Evolutionary conservation across 371 early-diverging fungal species (phyloP).

Genomic region (Choanephora cucurbitarum): DNA sequence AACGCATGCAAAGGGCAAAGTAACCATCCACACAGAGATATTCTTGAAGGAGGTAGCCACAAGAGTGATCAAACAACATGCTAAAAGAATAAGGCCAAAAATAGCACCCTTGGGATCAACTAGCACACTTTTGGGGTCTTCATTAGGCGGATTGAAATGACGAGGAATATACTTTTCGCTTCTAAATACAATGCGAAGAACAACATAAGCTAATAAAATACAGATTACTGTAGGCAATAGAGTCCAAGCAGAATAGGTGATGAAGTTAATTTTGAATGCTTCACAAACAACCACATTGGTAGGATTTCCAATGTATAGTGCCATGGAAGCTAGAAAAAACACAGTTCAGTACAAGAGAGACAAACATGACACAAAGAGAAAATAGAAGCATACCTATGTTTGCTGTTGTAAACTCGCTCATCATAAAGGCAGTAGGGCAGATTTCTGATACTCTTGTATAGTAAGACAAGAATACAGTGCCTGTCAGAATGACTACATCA

Average conservation of each 20-base stretch:
- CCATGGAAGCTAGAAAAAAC: constrained; percentile 65
- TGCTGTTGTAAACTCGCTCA: constrained; percentile 71
- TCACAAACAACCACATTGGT: constrained; percentile 84
- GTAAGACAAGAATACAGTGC: constrained; percentile 77
- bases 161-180: constrained; percentile 50
- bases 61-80: constrained; percentile 53
- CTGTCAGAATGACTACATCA: constrained; percentile 81
- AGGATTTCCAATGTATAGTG: constrained; percentile 84
- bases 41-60: constrained; percentile 67
- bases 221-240: constrained; percentile 67
- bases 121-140: constrained; percentile 56
- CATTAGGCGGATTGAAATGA: constrained; percentile 47
- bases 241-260: constrained; percentile 83
- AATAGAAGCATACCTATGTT: constrained; percentile 55
- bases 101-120: constrained; percentile 58
- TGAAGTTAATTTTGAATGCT: constrained; percentile 72
- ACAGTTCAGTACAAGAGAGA: too few species aligned
- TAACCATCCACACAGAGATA: constrained; percentile 71
- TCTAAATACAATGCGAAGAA: constrained; percentile 53
- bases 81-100: constrained; percentile 57
- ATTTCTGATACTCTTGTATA: constrained; percentile 67
- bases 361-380: background rate
- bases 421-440: constrained; percentile 63
- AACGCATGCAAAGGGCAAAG: constrained; percentile 64
- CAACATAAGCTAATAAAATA: constrained; percentile 53